A percentile compares a stretch with the other conserved stretches of the same genome.
Conservation (phyloP, 1,139 yeast species). For the Hyphopichia buzzinii region DNA sequence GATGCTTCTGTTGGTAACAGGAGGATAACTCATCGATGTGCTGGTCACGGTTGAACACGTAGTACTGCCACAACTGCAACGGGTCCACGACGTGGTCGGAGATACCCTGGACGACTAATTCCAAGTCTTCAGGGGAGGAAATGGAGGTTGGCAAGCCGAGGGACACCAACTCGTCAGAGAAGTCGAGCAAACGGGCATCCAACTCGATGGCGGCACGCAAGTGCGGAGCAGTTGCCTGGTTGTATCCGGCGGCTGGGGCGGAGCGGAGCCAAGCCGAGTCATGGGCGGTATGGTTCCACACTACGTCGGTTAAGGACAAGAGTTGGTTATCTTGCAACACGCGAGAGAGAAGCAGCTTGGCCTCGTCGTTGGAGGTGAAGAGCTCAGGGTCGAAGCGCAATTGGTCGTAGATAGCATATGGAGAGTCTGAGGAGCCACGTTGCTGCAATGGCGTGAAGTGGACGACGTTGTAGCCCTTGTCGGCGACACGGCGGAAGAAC, state of each 20-base stretch:
- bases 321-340: slow-evolving; percentile 59
- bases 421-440: slow-evolving; percentile 87
- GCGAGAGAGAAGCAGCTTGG: slow-evolving; percentile 22
- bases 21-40: slow-evolving; percentile 33
- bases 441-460: slow-evolving; percentile 93
- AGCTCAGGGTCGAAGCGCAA: slow-evolving; percentile 65
- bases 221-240: slow-evolving; percentile 85
- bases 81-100: slow-evolving; percentile 63
- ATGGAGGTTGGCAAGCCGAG: slow-evolving; percentile 63
- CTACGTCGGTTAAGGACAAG: slow-evolving; percentile 84
- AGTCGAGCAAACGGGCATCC: slow-evolving; percentile 65
- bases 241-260: slow-evolving; percentile 91
- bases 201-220: slow-evolving; percentile 79
- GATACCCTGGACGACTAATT: slow-evolving; percentile 62
- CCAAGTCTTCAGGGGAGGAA: slow-evolving; percentile 50
- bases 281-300: slow-evolving; percentile 91
- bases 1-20: slow-evolving; percentile 35
- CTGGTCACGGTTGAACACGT: slow-evolving; percentile 58
- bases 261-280: slow-evolving; percentile 82
- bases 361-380: slow-evolving; percentile 46
- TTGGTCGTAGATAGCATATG: slow-evolving; percentile 89
- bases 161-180: slow-evolving; percentile 52
- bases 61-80: slow-evolving; percentile 83
- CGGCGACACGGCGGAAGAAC: slow-evolving; percentile 57
- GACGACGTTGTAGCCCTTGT: slow-evolving; percentile 89